Evolutionary conservation across 108 stramenopile species (phyloP), one percentile per base, ranked within the genome.

Genomic region (Cyclotella baltica): DNA sequence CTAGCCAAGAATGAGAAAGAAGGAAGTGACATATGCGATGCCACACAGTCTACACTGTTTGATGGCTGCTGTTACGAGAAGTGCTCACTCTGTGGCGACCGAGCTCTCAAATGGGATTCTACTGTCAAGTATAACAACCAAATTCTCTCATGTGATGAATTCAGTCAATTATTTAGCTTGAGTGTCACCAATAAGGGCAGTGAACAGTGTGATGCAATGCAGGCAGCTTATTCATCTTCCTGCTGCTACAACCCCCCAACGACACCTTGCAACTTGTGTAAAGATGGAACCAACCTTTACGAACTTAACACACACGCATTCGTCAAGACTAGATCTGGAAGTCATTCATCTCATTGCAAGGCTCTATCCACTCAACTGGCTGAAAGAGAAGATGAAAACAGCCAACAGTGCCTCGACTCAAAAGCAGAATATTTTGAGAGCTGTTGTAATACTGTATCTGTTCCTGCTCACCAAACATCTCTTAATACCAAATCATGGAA

Each of bases 31-130:
- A 73, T 76, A 48, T 83, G 81, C 53, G 71, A 67, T 55, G 81
- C 69, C 25, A 68, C 81, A 22, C 70, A 83, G 55, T 72, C 81
- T 19, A 30, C 67, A 48, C 71, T 83, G 11, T 83, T 83, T 63
- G 65, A 76, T 40, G 70, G 75, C 65, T 83, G 81, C 34, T 83
- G 81, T 46, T 83, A 83, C 47, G 81, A 83, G 68, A 83, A 83
- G 38, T 83, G 81, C 58, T 37, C 81, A 59, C 81, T 83, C 27
- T 83, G 81, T 28, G 81, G 81, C 9, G 75, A 68, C n/a, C 55
- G 65, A 67, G 63, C 70, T 67, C 70, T 83, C 51, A 76, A 66
- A 43, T 72, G 36, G 20, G 81, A 76, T 53, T 37, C 81, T 3
- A 83, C 75, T 9, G 81, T 83, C 25, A 83, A 83, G 75, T 76